A percentile compares a stretch with the other conserved stretches of the same genome.
These are phyloP conservation scores for Pseudodiploospora longispora DNA, from an alignment of 2,329 filamentous ascomycete species.

Conservation along the genomic window DNA sequence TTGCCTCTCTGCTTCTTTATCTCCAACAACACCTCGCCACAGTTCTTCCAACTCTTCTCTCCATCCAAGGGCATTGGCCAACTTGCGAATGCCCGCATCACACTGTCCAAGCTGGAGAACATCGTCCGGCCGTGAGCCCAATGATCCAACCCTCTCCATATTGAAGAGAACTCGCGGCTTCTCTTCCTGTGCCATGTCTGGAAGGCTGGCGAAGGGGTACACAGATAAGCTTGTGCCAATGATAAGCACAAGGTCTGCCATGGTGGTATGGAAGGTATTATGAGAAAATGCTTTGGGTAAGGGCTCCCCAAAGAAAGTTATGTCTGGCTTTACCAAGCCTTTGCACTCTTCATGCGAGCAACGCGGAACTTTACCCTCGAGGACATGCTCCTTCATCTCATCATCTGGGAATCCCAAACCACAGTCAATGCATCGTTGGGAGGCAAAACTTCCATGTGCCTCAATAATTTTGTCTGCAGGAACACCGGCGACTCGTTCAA, in stretches of 20 bases:
- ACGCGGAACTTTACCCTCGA: constrained; percentile 58
- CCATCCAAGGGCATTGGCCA: constrained; percentile 82
- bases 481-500: constrained; percentile 82
- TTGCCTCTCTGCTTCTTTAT: constrained; percentile 47
- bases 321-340: constrained; percentile 85
- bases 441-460: constrained; percentile 91
- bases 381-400: constrained; percentile 63
- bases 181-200: constrained; percentile 50
- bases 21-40: constrained; percentile 62
- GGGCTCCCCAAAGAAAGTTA: constrained; percentile 84
- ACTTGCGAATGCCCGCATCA: constrained; percentile 68
- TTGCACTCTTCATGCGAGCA: constrained; percentile 57
- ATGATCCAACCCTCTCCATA: constrained; percentile 67
- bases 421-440: constrained; percentile 88
- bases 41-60: constrained; percentile 67
- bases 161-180: constrained; percentile 82
- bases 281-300: constrained; percentile 35
- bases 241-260: constrained; percentile 72
- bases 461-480: constrained; percentile 76
- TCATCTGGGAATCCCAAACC: constrained; percentile 62
- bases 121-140: constrained; percentile 75
- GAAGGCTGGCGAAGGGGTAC: constrained; percentile 80
- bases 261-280: constrained; percentile 37
- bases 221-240: constrained; percentile 85
- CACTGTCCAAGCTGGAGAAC: constrained; percentile 77